phyloP scores from a whole-genome alignment of 192 early-diverging fungal species.

The Chytriomyces confervae region DNA sequence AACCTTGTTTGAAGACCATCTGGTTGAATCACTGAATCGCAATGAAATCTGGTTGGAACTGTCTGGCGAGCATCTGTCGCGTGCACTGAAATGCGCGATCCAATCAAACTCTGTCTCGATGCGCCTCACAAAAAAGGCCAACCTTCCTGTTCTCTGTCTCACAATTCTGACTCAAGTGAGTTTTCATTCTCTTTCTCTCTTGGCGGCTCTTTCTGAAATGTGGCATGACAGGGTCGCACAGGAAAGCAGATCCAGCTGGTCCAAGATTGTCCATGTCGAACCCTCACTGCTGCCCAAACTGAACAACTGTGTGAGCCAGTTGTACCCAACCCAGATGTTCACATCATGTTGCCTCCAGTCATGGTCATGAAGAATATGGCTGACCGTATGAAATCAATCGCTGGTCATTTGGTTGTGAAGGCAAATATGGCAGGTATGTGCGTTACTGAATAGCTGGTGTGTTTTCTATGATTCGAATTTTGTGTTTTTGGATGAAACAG shows the following conservation, averaged over 20 bases:
- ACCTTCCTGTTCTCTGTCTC: constrained; percentile 57
- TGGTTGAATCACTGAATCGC: constrained; percentile 64
- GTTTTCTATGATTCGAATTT: neutral
- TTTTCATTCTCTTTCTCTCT: neutral
- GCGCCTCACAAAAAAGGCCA: constrained; percentile 70
- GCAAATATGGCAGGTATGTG: constrained; percentile 63
- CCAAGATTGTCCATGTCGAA: constrained; percentile 69
- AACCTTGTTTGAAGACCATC: constrained; percentile 73
- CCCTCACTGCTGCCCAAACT: constrained; percentile 59
- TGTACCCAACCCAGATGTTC: constrained; percentile 46
- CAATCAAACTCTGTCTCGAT: constrained; percentile 60
- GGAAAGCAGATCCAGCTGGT: constrained; percentile 47
- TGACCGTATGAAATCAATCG: constrained; percentile 68
- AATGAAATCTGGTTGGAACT: constrained; percentile 79
- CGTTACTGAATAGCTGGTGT: neutral
- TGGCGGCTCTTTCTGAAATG: neutral
- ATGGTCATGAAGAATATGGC: constrained; percentile 66
- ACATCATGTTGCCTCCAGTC: constrained; percentile 81
- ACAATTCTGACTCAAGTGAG: constrained; percentile 50
- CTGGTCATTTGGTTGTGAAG: constrained; percentile 66
- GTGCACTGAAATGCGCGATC: constrained; percentile 67
- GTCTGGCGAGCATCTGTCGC: constrained; percentile 65
- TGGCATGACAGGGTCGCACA: constrained; percentile 44
- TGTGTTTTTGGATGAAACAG: constrained; percentile 27
- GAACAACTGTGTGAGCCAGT: constrained; percentile 62